Percentiles rank a stretch among this genome's conserved stretches.
Conservation (phyloP, 805 yeast species). For the Groenewaldozyma tartarivorans region DNA sequence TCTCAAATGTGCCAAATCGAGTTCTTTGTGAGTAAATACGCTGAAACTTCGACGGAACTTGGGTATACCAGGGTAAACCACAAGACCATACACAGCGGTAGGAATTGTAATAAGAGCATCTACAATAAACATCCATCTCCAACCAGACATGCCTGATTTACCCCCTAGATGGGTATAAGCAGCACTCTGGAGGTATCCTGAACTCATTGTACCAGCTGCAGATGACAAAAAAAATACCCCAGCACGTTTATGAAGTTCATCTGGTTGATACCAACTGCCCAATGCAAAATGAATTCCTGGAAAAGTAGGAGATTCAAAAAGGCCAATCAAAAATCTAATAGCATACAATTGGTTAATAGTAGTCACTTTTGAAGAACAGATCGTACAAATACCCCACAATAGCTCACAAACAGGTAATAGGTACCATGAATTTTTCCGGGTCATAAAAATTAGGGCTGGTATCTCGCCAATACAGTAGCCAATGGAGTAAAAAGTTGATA, state of each 20-base stretch:
- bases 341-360: slow-evolving; percentile 20
- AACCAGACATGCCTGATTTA: slow-evolving; percentile 35
- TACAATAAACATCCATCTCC: slow-evolving; percentile 55
- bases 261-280: slow-evolving; percentile 27
- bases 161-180: slow-evolving; percentile 49
- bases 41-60: slow-evolving; percentile 34
- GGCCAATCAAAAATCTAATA: slow-evolving; percentile 25
- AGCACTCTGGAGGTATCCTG: slow-evolving; percentile 55
- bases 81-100: slow-evolving; percentile 34
- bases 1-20: slow-evolving; percentile 33
- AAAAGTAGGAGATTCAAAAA: slow-evolving; percentile 23
- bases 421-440: slow-evolving; percentile 34
- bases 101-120: slow-evolving; percentile 45
- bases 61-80: slow-evolving; percentile 38
- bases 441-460: slow-evolving; percentile 20
- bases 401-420: slow-evolving; percentile 26
- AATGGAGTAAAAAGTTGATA: slow-evolving; percentile 18
- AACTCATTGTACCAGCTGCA: slow-evolving; percentile 67
- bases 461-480: slow-evolving; percentile 26
- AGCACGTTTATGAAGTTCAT: slow-evolving; percentile 34
- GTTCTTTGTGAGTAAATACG: slow-evolving; percentile 35
- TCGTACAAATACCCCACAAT: slow-evolving; percentile 20
- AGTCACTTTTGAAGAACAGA: slow-evolving; percentile 18
- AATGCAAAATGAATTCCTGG: slow-evolving; percentile 22
- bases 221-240: slow-evolving; percentile 46